phyloP scores from a whole-genome alignment of 129 eudicot species.

The Flaveria ramosissima region DNA sequence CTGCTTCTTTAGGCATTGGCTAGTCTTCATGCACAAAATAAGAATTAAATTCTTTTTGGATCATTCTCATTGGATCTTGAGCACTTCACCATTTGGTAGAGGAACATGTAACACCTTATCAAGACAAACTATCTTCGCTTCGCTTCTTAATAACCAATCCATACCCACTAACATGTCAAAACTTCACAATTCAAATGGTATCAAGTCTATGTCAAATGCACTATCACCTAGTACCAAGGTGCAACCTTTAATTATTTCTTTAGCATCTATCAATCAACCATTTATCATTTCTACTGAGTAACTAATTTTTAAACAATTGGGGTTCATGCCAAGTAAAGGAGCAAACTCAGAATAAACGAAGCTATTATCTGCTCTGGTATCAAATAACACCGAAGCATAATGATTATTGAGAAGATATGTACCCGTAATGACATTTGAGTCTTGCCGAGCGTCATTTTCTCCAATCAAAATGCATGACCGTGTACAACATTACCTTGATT shows the following conservation, averaged over 20 bases:
- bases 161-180: not conserved
- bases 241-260: not conserved
- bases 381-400: too few species aligned
- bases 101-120: not conserved
- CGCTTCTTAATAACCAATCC: not conserved
- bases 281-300: not conserved
- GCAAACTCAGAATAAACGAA: too few species aligned
- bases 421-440: too few species aligned
- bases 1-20: too few species aligned
- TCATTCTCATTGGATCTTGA: not conserved
- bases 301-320: too few species aligned
- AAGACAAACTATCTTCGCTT: not conserved
- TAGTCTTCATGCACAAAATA: not conserved
- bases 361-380: too few species aligned
- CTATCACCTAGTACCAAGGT: not conserved
- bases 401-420: too few species aligned
- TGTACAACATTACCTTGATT: too few species aligned
- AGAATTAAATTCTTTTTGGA: not conserved
- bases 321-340: too few species aligned
- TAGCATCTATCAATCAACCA: not conserved
- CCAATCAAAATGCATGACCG: too few species aligned
- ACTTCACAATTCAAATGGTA: not conserved
- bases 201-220: not conserved
- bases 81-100: not conserved
- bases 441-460: too few species aligned